Evolutionary conservation across 345 rosid genomes (phyloP).

Genomic region (Salix koriyanagi): DNA sequence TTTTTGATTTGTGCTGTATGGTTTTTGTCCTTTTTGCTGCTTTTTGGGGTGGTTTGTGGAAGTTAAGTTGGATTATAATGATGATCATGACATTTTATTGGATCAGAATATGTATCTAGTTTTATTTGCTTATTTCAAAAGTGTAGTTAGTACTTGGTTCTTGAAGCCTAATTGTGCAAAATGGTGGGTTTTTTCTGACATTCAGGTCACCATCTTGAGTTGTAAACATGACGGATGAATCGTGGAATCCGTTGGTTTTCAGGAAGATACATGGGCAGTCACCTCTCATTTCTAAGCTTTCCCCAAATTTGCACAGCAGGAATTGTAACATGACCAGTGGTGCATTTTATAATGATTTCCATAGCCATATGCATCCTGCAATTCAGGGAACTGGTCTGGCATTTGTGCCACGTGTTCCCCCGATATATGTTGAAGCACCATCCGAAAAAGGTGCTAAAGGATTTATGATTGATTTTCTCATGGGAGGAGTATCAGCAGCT

Average conservation of each 20-base stretch:
- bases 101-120: not conserved
- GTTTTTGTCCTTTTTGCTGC: not conserved
- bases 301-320: constrained; percentile 26
- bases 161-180: not conserved
- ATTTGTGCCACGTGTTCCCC: not conserved
- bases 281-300: constrained; percentile 34
- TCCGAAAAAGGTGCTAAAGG: constrained; percentile 27
- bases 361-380: not conserved
- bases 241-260: constrained; percentile 45
- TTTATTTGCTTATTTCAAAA: not conserved
- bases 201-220: constrained; percentile 18
- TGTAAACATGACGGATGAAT: constrained; percentile 57
- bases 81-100: not conserved
- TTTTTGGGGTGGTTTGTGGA: not conserved
- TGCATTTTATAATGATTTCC: not conserved
- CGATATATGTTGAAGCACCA: constrained; percentile 24
- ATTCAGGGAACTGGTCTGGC: constrained; percentile 5
- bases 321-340: constrained; percentile 3
- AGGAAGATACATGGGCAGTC: constrained; percentile 56
- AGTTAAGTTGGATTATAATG: not conserved
- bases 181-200: not conserved
- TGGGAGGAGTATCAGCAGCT: constrained; percentile 32
- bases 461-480: constrained; percentile 24
- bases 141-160: not conserved
- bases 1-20: not conserved